These are phyloP conservation scores for Colletotrichum endophyticum DNA, from an alignment of 2,329 filamentous ascomycete species.

Conservation along the genomic window DNA sequence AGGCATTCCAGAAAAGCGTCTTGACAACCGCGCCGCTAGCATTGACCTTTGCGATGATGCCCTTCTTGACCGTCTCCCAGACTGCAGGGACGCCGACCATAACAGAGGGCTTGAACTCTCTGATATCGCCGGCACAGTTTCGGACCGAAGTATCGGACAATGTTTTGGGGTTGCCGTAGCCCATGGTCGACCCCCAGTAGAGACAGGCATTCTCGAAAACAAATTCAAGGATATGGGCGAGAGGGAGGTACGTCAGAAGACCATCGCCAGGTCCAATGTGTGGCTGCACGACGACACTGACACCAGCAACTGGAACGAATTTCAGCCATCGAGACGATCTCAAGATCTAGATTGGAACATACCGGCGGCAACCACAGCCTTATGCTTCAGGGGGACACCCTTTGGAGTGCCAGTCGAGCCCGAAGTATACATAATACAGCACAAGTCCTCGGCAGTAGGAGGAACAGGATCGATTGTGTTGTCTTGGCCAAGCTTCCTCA, in stretches of 20 bases:
- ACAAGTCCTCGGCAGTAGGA: constrained; percentile 74
- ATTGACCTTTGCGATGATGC: constrained; percentile 78
- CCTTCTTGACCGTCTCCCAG: constrained; percentile 93
- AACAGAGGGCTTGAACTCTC: constrained; percentile 82
- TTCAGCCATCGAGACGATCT: constrained; percentile 10
- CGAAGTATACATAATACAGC: constrained; percentile 77
- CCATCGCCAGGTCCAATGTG: constrained; percentile 81
- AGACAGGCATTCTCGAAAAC: constrained; percentile 86
- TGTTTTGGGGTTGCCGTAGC: constrained; percentile 86
- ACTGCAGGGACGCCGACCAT: constrained; percentile 88
- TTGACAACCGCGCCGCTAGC: constrained; percentile 70
- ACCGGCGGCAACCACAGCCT: constrained; percentile 76
- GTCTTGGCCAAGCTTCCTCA: constrained; percentile 59
- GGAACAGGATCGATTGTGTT: constrained; percentile 73
- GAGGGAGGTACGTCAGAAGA: constrained; percentile 82
- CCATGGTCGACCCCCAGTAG: constrained; percentile 88
- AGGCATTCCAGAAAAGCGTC: constrained; percentile 74
- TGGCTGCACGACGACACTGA: constrained; percentile 76
- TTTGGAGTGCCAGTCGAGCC: constrained; percentile 85
- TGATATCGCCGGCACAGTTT: constrained; percentile 88
- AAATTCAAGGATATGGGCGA: constrained; percentile 89
- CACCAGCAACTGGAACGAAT: constrained; percentile 68
- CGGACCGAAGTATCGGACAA: constrained; percentile 81
- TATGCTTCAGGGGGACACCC: constrained; percentile 79
- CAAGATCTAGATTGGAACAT: constrained; percentile 24